Percentiles rank a stretch among this genome's conserved stretches.
These are phyloP conservation scores for Nemania abortiva DNA, from an alignment of 2,329 filamentous ascomycete species.

Conservation along the genomic window DNA sequence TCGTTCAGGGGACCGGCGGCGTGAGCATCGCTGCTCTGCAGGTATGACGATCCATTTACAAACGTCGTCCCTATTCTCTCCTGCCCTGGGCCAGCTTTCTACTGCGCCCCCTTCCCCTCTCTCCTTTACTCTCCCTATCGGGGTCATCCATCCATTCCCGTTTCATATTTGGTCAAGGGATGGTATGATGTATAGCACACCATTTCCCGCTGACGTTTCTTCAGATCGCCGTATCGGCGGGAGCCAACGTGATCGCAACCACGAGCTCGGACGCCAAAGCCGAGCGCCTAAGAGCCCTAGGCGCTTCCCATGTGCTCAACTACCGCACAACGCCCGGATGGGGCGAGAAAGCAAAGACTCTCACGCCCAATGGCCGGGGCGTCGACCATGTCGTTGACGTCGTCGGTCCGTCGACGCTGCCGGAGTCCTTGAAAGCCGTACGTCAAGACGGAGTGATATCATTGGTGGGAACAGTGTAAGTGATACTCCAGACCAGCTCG, in stretches of 20 bases:
- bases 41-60: background rate
- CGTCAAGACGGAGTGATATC: conserved; percentile 51
- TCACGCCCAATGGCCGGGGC: conserved; percentile 61
- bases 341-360: conserved; percentile 67
- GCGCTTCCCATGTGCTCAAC: conserved; percentile 71
- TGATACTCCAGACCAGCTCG: background rate
- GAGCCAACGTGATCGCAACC: conserved; percentile 68
- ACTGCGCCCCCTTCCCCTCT: no score
- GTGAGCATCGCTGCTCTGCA: conserved; percentile 53
- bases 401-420: conserved; percentile 72
- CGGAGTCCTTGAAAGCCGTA: conserved; percentile 66
- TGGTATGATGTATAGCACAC: background rate
- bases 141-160: background rate
- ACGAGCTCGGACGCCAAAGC: conserved; percentile 68
- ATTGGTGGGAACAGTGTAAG: background rate
- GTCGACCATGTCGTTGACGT: conserved; percentile 75
- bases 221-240: conserved; percentile 60
- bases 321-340: conserved; percentile 69
- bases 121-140: no score
- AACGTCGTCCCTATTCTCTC: background rate
- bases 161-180: background rate
- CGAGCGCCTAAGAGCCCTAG: conserved; percentile 64
- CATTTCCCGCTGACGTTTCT: background rate
- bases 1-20: conserved; percentile 57
- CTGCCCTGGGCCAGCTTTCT: background rate